Base-by-base conservation (phyloP, 1,284 basidiomycete genomes). In the Melampsora larici-populina region DNA sequence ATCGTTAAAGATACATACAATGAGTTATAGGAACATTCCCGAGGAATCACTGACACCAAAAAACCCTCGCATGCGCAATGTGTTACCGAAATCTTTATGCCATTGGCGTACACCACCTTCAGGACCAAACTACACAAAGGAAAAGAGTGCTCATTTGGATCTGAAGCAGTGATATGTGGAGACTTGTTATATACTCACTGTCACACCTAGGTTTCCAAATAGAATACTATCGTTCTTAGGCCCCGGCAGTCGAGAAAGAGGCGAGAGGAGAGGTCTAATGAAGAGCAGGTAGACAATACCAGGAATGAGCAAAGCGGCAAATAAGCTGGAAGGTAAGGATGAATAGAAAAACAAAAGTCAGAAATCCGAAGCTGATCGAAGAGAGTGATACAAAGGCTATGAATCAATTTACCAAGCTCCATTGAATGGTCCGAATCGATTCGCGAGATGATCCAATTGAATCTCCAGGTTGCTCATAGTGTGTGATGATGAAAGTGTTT, bases 21-120 rank as follows among this genome's bases (percentile, higher is more conserved):
- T n/a, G n/a, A n/a, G n/a, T n/a, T n/a, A n/a, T n/a, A n/a, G n/a
- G n/a, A n/a, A n/a, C n/a, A n/a, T n/a, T n/a, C n/a, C n/a, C n/a
- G n/a, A n/a, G n/a, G n/a, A n/a, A 40, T 18, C 11, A 31, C 64
- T 66, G 9, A 66, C 64, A 8, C 64, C 64, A 33, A 66, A 66
- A 13, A 29, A 66, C 15, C 64, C 64, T 8, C 36, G 64, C 18
- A 33, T 31, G 5, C 18, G 26, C 11, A 66, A 33, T 40, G 31
- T 31, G 17, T n/a, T n/a, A 33, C 64, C 64, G 24, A 31, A 40
- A 17, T 33, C 9, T 17, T 11, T 17, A 17, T 33, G 36, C 64
- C 64, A 66, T 21, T 43, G 18, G 17, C 15, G 33, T 31, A 40
- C 31, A 13, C 24, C 64, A 66, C 26, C 36, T 33, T 40, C 64